phyloP scores from a whole-genome alignment of 306 rosid genomes.

The Acacia confusa region DNA sequence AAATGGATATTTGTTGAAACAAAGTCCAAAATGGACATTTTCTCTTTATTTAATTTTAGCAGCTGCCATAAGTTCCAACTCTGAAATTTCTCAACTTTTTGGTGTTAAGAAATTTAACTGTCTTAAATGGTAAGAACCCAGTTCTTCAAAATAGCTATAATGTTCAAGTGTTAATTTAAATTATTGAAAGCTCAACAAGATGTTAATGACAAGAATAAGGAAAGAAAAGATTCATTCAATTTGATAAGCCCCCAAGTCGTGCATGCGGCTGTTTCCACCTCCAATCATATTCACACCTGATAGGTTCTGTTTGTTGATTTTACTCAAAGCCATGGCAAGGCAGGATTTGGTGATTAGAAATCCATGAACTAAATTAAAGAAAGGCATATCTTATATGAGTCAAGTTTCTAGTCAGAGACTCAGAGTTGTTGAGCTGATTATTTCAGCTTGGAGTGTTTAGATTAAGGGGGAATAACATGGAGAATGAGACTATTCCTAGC shows the following conservation, averaged over 20 bases:
- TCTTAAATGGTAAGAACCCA: conserved; percentile 5
- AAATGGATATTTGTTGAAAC: not conserved
- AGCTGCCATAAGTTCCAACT: not conserved
- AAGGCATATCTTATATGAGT: not conserved
- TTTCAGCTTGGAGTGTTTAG: not conserved
- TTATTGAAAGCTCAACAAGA: not conserved
- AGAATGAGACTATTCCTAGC: not conserved
- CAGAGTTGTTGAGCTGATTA: not conserved
- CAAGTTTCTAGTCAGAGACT: not conserved
- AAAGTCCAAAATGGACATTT: no score
- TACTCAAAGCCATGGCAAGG: no score
- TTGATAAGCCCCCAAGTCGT: not conserved
- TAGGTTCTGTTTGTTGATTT: no score
- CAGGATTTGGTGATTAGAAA: conserved; percentile 6
- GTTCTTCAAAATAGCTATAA: not conserved
- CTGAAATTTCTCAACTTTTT: not conserved
- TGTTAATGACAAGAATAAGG: not conserved
- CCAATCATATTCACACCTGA: not conserved
- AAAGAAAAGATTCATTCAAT: not conserved
- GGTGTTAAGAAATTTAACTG: not conserved
- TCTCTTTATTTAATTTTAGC: not conserved
- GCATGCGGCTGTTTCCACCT: not conserved
- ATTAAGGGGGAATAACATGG: not conserved
- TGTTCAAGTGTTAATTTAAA: not conserved
- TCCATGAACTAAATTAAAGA: not conserved